Conservation (phyloP, 345 rosid genomes). For the Hibiscus mutabilis region DNA sequence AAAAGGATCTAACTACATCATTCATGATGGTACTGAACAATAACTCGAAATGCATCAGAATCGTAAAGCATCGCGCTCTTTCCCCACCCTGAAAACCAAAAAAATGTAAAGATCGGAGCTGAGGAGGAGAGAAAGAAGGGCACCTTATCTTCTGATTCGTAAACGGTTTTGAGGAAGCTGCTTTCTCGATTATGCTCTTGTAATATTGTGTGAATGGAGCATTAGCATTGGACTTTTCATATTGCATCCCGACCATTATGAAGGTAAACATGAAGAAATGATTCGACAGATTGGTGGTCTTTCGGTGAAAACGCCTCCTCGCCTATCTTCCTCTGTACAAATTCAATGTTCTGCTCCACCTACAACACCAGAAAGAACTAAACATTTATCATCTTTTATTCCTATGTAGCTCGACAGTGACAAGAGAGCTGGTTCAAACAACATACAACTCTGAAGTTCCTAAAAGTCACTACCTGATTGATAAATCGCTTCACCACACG, state of each 20-base stretch:
- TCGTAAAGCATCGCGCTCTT: background rate
- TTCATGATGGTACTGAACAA: background rate
- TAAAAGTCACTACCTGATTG: conserved; percentile 47
- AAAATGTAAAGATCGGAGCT: background rate
- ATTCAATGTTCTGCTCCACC: conserved; percentile 76
- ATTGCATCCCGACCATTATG: conserved; percentile 35
- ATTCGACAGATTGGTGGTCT: conserved; percentile 62
- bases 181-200: conserved; percentile 52
- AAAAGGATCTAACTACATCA: background rate
- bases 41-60: background rate
- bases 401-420: background rate
- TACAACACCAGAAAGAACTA: conserved; percentile 17
- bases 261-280: conserved; percentile 57
- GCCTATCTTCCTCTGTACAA: conserved; percentile 71
- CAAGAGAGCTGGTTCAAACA: background rate
- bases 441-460: background rate
- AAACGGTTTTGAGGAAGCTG: conserved; percentile 36
- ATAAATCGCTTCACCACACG: conserved; percentile 64
- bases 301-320: conserved; percentile 83
- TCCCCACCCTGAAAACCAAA: background rate
- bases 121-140: background rate
- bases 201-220: conserved; percentile 65
- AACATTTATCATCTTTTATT: background rate
- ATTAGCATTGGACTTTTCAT: conserved; percentile 44
- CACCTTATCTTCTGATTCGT: conserved; percentile 34